Base-by-base conservation (phyloP, 2,329 filamentous ascomycete genomes). In the Neurospora sp. region DNA sequence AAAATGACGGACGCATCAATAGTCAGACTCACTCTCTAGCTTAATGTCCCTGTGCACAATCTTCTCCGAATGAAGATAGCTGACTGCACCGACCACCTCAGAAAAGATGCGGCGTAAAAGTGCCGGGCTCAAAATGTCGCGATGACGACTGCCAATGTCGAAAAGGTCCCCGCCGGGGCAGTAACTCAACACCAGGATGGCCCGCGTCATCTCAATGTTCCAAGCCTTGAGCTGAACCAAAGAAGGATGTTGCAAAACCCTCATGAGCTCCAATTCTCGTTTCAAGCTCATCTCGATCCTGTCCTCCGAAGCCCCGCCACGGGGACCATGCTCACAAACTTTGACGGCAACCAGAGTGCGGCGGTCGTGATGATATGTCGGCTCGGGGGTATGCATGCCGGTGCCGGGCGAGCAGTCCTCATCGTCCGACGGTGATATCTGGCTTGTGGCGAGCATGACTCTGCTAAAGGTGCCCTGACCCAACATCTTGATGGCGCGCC, bases 1-100 rank as follows among this genome's bases (percentile, higher is more conserved):
- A 62, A 33, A 38, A 33, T 23, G 43, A 38, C 43, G 28, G 43
- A 38, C 43, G 28, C 10, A 38, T 23, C 67, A 42, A 7, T 15
- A 70, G 66, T 33, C 58, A 36, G 19, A 67, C 75, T 72, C 68
- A 75, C 74, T 76, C 84, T 99, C 96, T 71, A 99, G 89, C 82
- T 99, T 99, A 80, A 99, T 96, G 80, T 99, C 96, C 71, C 96
- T 89, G 79, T 99, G 96, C 69, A 98, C 95, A 78, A 99, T 97
- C 74, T 88, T 90, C 76, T 92, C 85, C 69, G 88, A 84, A 80
- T 99, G 96, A 67, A 99, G 83, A 81, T 98, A 97, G 70, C 86
- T 87, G 42, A 97, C 90, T 0, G 95, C 96, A 72, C 88, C 90
- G 33, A 98, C 90, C 73, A 98, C 80, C 79, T 99, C 96, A 15